These are phyloP conservation scores for Zasmidium angulare DNA, from an alignment of 2,329 filamentous ascomycete genomes.

Conservation along the genomic window DNA sequence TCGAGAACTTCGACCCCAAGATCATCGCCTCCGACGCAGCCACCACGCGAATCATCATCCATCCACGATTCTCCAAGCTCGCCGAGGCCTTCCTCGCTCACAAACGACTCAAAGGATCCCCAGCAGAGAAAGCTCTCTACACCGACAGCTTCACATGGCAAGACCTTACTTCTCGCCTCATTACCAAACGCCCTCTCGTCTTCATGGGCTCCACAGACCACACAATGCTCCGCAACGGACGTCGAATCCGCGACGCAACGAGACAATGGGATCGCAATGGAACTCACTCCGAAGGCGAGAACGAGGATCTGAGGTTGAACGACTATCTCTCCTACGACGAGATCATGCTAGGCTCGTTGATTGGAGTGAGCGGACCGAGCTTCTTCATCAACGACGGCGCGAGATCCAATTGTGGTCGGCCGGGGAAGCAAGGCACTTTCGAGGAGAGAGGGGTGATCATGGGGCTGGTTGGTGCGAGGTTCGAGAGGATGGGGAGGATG, in stretches of 20 bases:
- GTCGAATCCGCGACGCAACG: not conserved
- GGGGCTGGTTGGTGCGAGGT: conserved; percentile 34
- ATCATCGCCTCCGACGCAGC: conserved; percentile 24
- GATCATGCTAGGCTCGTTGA: conserved; percentile 34
- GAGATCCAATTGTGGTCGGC: conserved; percentile 23
- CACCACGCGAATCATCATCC: conserved; percentile 31
- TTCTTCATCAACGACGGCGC: conserved; percentile 34
- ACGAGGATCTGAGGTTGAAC: conserved; percentile 21
- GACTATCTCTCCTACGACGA: conserved; percentile 37
- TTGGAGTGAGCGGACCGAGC: conserved; percentile 32
- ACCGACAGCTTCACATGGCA: conserved; percentile 19
- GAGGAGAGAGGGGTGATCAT: conserved; percentile 33
- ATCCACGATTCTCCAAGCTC: conserved; percentile 28
- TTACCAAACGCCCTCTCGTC: conserved; percentile 31
- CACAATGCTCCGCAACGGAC: conserved; percentile 32
- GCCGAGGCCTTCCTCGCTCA: conserved; percentile 29
- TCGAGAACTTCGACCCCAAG: conserved; percentile 23
- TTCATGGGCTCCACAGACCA: conserved; percentile 29
- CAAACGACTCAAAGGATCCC: conserved; percentile 30
- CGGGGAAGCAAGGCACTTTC: conserved; percentile 13
- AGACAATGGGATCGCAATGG: conserved; percentile 33
- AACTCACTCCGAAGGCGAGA: conserved; percentile 20
- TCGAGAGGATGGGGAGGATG: conserved; percentile 33
- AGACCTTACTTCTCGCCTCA: conserved; percentile 27
- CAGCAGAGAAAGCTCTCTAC: conserved; percentile 32